Evolutionary conservation across 768 basidiomycete species (phyloP).

Genomic region (Suillus occidentalis): DNA sequence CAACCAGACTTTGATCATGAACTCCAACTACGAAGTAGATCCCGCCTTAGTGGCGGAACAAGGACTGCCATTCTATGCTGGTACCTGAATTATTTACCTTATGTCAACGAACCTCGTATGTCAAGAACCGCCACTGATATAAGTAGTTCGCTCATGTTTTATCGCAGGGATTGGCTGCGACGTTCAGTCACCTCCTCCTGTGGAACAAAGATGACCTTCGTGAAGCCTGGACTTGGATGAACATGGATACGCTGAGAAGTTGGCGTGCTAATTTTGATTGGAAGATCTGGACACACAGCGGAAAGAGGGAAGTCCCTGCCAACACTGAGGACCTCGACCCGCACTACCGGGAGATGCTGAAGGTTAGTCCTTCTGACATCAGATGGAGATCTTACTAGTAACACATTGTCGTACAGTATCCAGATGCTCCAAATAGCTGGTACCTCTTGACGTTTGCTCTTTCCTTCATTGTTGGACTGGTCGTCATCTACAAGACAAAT

Average conservation of each 20-base stretch:
- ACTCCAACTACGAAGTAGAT: constrained; percentile 52
- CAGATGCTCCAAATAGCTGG: constrained; percentile 35
- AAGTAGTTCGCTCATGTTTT: constrained; percentile 25
- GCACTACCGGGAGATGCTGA: constrained; percentile 55
- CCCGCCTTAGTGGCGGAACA: constrained; percentile 44
- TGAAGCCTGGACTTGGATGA: constrained; percentile 47
- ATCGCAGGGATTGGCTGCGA: constrained; percentile 45
- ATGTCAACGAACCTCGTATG: constrained; percentile 16
- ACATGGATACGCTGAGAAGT: constrained; percentile 30
- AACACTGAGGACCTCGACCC: constrained; percentile 47
- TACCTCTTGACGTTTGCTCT: constrained; percentile 26
- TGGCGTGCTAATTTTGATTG: constrained; percentile 38
- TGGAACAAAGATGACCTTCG: constrained; percentile 55
- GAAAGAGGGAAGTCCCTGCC: constrained; percentile 26
- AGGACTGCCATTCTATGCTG: constrained; percentile 34
- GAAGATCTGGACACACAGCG: constrained; percentile 35
- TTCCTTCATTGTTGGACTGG: constrained; percentile 51
- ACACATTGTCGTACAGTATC: constrained; percentile 24
- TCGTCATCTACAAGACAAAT: constrained; percentile 51
- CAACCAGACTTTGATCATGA: constrained; percentile 53
- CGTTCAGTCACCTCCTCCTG: constrained; percentile 49
- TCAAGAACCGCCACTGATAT: not conserved
- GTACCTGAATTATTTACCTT: constrained; percentile 24
- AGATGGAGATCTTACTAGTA: not conserved
- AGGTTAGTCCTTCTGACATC: constrained; percentile 29